A percentile compares a stretch with the other conserved stretches of the same genome.
Evolutionary conservation across 768 basidiomycete genomes (phyloP).

Genomic region (Clitopilus hobsonii): DNA sequence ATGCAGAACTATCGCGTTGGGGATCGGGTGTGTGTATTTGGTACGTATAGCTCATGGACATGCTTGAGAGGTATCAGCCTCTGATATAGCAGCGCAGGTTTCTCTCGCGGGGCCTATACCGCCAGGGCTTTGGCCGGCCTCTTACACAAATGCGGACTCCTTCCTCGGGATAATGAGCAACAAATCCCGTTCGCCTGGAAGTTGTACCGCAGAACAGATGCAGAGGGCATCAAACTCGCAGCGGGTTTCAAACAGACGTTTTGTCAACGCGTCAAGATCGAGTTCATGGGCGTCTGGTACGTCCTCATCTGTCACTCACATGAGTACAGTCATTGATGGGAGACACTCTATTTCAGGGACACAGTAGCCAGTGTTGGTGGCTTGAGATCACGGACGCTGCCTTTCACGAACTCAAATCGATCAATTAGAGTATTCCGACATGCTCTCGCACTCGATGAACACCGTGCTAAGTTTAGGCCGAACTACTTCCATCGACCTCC

Average conservation of each 20-base stretch:
- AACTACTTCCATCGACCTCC: conserved; percentile 52
- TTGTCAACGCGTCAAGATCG: conserved; percentile 60
- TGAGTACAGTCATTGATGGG: background rate
- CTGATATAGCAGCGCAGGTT: conserved; percentile 22
- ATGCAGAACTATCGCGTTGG: conserved; percentile 76
- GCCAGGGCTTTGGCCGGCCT: conserved; percentile 73
- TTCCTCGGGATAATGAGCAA: conserved; percentile 62
- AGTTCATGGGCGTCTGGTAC: conserved; percentile 79
- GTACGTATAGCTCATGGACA: conserved; percentile 27
- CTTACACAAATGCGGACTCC: conserved; percentile 72
- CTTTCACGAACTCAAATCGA: conserved; percentile 61
- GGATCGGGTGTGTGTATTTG: conserved; percentile 73
- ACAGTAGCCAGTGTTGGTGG: conserved; percentile 76
- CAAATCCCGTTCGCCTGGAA: conserved; percentile 75
- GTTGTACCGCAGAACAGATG: conserved; percentile 54
- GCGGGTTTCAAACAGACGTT: conserved; percentile 73
- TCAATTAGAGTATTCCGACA: conserved; percentile 72
- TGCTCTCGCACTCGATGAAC: conserved; percentile 77
- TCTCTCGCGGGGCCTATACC: conserved; percentile 50
- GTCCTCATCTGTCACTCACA: conserved; percentile 10
- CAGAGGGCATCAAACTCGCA: conserved; percentile 38
- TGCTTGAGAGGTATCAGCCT: background rate
- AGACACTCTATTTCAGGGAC: conserved; percentile 51
- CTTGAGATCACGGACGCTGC: conserved; percentile 52
- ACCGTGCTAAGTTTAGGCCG: conserved; percentile 60